Conservation (phyloP, 23 red algal species). For the Chondrus crispus region DNA sequence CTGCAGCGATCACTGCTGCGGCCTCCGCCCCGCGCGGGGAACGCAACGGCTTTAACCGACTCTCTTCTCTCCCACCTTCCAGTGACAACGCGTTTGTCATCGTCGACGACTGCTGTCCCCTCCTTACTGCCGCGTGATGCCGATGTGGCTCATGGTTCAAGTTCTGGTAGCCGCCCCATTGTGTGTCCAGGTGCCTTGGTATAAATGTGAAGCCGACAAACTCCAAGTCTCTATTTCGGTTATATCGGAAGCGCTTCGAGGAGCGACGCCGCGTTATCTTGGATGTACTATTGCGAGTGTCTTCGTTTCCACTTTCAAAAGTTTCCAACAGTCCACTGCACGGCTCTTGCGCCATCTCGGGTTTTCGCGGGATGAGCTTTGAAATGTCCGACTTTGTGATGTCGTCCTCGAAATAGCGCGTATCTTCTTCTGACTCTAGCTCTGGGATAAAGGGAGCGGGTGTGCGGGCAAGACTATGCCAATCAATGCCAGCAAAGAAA, state of each 20-base stretch:
- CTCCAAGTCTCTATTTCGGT: constrained; percentile 53
- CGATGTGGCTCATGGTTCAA: not conserved
- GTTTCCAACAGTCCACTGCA: not conserved
- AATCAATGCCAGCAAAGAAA: constrained; percentile 91
- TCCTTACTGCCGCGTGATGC: constrained; percentile 1
- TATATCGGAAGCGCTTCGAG: not conserved
- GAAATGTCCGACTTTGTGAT: constrained; percentile 36
- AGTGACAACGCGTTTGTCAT: constrained; percentile 52
- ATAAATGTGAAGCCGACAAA: constrained; percentile 64
- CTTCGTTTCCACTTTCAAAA: not conserved
- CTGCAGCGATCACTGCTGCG: constrained; percentile 42
- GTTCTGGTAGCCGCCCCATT: too few relatives aligned
- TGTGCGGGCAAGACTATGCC: constrained; percentile 55
- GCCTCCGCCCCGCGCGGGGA: constrained; percentile 46
- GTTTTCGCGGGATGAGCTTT: not conserved
- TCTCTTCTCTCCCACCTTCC: constrained; percentile 3
- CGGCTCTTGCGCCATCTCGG: not conserved
- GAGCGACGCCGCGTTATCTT: constrained; percentile 14
- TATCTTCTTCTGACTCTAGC: constrained; percentile 73
- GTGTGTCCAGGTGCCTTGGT: constrained; percentile 18
- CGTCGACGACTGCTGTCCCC: constrained; percentile 6
- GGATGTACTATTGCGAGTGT: not conserved
- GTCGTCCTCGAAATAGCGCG: constrained; percentile 89
- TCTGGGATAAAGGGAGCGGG: constrained; percentile 88
- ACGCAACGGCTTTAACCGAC: constrained; percentile 13